These are phyloP conservation scores for Colletotrichum tropicale DNA, from an alignment of 2,329 filamentous ascomycete species.

Conservation along the genomic window DNA sequence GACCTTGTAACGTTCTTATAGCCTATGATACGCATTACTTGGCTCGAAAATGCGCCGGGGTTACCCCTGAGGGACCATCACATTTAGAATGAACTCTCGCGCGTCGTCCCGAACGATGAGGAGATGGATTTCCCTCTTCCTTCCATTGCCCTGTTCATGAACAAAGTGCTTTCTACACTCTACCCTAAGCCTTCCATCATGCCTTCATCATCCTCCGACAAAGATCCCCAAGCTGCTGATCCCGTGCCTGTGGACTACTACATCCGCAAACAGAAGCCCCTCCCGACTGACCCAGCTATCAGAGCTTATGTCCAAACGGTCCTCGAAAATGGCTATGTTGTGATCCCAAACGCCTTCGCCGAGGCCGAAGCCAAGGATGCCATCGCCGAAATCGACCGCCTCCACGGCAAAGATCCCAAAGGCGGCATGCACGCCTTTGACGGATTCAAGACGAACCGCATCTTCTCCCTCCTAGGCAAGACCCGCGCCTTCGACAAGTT, in stretches of 20 bases:
- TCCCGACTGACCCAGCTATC: not conserved
- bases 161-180: accelerated
- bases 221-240: not conserved
- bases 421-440: slow-evolving; percentile 40
- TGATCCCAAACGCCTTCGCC: slow-evolving; percentile 33
- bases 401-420: slow-evolving; percentile 18
- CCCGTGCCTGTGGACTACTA: not conserved
- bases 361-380: not conserved
- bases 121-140: not conserved
- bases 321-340: slow-evolving; percentile 35
- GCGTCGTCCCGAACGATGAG: not conserved
- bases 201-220: not conserved
- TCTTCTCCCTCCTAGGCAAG: slow-evolving; percentile 43
- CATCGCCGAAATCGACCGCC: not conserved
- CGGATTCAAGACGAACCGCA: slow-evolving; percentile 38
- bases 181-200: not conserved
- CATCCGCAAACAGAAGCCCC: not conserved
- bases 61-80: no score
- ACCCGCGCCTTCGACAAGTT: slow-evolving; percentile 42
- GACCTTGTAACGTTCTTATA: not conserved
- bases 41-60: no score
- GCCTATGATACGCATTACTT: no score
- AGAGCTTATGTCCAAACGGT: slow-evolving; percentile 16
- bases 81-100: not conserved
- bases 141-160: accelerated